Evolutionary conservation across 208 protist genomes (phyloP), one percentile per base, ranked within the genome.

Genomic region (Leishmania amazonensis): DNA sequence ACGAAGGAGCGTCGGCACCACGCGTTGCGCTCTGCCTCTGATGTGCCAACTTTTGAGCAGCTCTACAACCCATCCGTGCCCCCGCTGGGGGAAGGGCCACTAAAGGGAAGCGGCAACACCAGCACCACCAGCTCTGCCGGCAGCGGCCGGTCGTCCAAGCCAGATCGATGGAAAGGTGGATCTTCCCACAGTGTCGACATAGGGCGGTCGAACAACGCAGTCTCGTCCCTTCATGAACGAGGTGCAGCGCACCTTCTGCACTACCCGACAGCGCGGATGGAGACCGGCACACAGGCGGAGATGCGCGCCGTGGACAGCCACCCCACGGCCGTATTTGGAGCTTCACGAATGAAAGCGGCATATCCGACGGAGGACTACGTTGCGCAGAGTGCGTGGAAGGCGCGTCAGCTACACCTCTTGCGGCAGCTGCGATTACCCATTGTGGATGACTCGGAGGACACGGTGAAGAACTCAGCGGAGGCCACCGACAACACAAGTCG

Each of bases 301-400:
- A 49, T 51, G 21, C 38, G 1, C 42, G 35, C 49, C 8, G 35
- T 35, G 19, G 67, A 9, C 8, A 38, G 3, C 2, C 24, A 51
- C 7, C 51, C 78, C 19, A 21, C 19, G 7, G 49, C 45, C 31
- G n/a, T 40, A 31, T 15, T 7, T 53, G 76, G 21, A 28, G 64
- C 65, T 49, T 17, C 65, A 45, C n/a, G 24, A 38, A 13, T 62
- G 47, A 31, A 51, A 60, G 53, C 35, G 0, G 31, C 42, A 28
- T 89, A 95, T 54, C 77, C 81, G 9, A 71, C 70, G 6, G 89
- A 95, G 75, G 91, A 95, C 76, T 78, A 92, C 40, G 72, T 95
- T 4, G 89, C 89, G 17, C 85, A 89, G 70, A 58, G 81, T n/a
- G 49, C 82, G 38, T 95, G 91, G 91, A 95, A 95, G 75, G 83